phyloP scores from a whole-genome alignment of 2,329 filamentous ascomycete genomes.

The Plenodomus lindquistii region DNA sequence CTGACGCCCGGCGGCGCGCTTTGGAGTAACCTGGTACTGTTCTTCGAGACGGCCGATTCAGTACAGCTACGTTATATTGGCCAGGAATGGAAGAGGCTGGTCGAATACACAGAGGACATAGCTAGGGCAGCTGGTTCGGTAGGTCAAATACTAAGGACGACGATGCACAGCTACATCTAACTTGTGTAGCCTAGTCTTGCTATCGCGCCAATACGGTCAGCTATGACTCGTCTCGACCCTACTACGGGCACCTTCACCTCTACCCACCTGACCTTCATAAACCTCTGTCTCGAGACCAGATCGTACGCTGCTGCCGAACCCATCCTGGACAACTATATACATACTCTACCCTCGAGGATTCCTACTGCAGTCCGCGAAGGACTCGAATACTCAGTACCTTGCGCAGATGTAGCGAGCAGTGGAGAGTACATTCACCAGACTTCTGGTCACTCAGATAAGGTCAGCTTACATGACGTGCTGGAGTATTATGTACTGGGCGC shows the following conservation, averaged over 20 bases:
- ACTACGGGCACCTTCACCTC: slow-evolving; percentile 68
- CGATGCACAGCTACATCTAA: slow-evolving; percentile 1
- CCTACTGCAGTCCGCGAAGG: slow-evolving; percentile 30
- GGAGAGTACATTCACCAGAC: slow-evolving; percentile 63
- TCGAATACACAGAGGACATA: slow-evolving; percentile 46
- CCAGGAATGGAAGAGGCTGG: slow-evolving; percentile 50
- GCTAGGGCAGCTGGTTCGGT: slow-evolving; percentile 37
- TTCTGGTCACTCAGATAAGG: slow-evolving; percentile 60
- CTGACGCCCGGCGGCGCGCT: slow-evolving; percentile 51
- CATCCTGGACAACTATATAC: slow-evolving; percentile 67
- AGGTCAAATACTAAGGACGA: slow-evolving; percentile 14
- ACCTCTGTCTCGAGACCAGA: slow-evolving; percentile 60
- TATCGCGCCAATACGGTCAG: slow-evolving; percentile 50
- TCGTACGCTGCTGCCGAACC: slow-evolving; percentile 60
- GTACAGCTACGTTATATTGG: slow-evolving; percentile 60
- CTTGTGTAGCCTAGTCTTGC: slow-evolving; percentile 37
- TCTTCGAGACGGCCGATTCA: slow-evolving; percentile 56
- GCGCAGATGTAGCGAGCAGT: slow-evolving; percentile 49
- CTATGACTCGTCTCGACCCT: slow-evolving; percentile 69
- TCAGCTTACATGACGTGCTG: slow-evolving; percentile 60
- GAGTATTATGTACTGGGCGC: slow-evolving; percentile 57
- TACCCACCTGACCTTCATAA: slow-evolving; percentile 62
- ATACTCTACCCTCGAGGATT: slow-evolving; percentile 63
- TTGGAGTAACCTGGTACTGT: slow-evolving; percentile 55
- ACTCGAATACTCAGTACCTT: slow-evolving; percentile 45